These are phyloP conservation scores for Claviceps purpurea DNA, from an alignment of 2,329 filamentous ascomycete genomes.

Conservation along the genomic window DNA sequence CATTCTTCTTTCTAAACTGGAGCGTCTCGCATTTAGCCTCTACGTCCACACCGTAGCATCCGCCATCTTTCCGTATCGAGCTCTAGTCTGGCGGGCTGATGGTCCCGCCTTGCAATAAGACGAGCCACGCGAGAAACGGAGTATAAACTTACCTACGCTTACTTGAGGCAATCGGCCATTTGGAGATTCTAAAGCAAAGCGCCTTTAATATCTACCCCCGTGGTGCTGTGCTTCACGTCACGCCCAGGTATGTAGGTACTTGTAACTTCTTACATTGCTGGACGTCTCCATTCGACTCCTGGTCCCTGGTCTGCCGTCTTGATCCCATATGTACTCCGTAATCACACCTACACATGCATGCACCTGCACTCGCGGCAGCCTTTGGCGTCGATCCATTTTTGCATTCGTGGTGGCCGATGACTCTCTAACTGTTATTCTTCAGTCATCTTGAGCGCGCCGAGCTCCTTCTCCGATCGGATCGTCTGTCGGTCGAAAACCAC, in stretches of 20 bases:
- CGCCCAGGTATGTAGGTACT: too few species aligned
- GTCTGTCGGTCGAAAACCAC: background rate
- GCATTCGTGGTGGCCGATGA: background rate
- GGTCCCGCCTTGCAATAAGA: too few species aligned
- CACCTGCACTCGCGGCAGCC: background rate
- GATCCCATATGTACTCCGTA: background rate
- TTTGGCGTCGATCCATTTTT: background rate
- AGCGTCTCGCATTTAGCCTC: background rate
- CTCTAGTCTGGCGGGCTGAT: background rate
- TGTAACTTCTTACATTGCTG: too few species aligned
- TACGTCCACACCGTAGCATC: background rate
- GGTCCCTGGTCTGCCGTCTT: constrained; percentile 1
- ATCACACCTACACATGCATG: background rate
- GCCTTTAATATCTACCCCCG: too few species aligned
- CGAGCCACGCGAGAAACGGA: too few species aligned
- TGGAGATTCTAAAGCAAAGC: too few species aligned
- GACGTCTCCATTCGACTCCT: background rate
- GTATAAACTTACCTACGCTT: too few species aligned
- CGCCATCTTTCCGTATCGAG: background rate
- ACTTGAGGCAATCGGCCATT: too few species aligned
- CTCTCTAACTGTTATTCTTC: background rate
- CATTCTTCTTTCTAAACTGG: background rate
- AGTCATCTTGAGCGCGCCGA: background rate
- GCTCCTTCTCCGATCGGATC: background rate
- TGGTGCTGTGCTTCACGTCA: too few species aligned